phyloP scores from a whole-genome alignment of 1,284 basidiomycete genomes.

The Malassezia obtusa region DNA sequence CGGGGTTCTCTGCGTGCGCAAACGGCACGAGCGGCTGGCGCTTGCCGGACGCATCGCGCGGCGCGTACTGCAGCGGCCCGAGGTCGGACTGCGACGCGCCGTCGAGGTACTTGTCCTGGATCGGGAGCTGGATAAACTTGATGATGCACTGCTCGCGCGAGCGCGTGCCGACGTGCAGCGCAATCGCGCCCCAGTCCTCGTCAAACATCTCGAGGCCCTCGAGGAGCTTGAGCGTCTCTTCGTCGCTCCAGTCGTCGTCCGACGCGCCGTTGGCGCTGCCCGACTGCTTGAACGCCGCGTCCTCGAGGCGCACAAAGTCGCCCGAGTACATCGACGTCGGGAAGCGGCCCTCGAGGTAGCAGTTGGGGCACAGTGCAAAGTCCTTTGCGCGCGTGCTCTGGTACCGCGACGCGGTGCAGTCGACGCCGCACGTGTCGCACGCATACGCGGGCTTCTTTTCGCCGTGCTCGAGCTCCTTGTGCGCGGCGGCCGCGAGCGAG shows the following conservation, averaged over 20 bases:
- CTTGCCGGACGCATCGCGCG: constrained; percentile 24
- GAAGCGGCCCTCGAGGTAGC: constrained; percentile 93
- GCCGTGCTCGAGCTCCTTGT: constrained; percentile 50
- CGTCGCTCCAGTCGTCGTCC: constrained; percentile 76
- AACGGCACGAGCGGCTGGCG: constrained; percentile 57
- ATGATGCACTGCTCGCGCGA: constrained; percentile 88
- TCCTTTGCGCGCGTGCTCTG: constrained; percentile 80
- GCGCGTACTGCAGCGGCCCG: constrained; percentile 63
- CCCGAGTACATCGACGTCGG: constrained; percentile 91
- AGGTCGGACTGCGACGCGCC: constrained; percentile 53
- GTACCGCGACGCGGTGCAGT: constrained; percentile 79
- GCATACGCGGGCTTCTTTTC: constrained; percentile 55
- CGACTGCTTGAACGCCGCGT: constrained; percentile 51
- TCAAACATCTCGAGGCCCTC: constrained; percentile 97
- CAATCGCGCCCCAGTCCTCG: constrained; percentile 86
- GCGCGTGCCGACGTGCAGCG: constrained; percentile 82
- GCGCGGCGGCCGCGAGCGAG: constrained; percentile 49
- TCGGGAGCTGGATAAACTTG: constrained; percentile 89
- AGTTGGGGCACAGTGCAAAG: constrained; percentile 59
- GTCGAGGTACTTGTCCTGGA: constrained; percentile 76
- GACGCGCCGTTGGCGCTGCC: constrained; percentile 51
- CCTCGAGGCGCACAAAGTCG: constrained; percentile 81
- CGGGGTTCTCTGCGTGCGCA: constrained; percentile 88
- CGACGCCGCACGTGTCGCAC: constrained; percentile 88
- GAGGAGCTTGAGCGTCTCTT: constrained; percentile 75